Evolutionary conservation across 495 filamentous ascomycete genomes (phyloP).

Genomic region (Podospora fimiseda): DNA sequence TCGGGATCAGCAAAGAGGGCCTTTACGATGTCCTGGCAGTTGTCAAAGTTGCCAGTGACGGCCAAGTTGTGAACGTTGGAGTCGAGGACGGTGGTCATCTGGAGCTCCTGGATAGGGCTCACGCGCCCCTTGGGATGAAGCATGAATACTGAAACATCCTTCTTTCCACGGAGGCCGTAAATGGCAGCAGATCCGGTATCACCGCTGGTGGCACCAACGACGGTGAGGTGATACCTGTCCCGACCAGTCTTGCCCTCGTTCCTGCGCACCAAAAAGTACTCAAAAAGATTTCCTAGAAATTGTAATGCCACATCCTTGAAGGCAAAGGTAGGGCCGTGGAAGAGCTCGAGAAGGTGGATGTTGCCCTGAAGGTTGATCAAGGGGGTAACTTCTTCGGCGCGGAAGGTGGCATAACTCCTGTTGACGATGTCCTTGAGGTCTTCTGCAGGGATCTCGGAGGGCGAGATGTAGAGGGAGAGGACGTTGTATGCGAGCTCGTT

Average conservation of each 20-base stretch:
- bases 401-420: constrained; percentile 81
- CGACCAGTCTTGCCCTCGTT: constrained; percentile 67
- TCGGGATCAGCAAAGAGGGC: constrained; percentile 76
- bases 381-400: constrained; percentile 65
- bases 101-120: constrained; percentile 81
- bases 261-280: constrained; percentile 83
- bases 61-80: constrained; percentile 83
- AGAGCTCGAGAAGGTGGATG: constrained; percentile 83
- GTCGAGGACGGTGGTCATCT: constrained; percentile 90
- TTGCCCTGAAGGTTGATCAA: constrained; percentile 62
- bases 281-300: constrained; percentile 90
- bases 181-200: constrained; percentile 95
- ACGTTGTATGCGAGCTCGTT: constrained; percentile 71
- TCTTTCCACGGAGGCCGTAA: constrained; percentile 94
- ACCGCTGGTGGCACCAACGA: constrained; percentile 87
- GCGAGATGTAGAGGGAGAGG: constrained; percentile 73
- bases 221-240: constrained; percentile 78
- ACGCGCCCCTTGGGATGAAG: constrained; percentile 78
- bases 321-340: constrained; percentile 93
- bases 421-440: constrained; percentile 78
- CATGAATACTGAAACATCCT: constrained; percentile 89
- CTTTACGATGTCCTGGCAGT: constrained; percentile 96
- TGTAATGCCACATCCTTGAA: constrained; percentile 93
- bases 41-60: constrained; percentile 84
- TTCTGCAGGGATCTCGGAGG: constrained; percentile 67